phyloP scores from a whole-genome alignment of 371 early-diverging fungal genomes.

The Rhizopus stolonifer region DNA sequence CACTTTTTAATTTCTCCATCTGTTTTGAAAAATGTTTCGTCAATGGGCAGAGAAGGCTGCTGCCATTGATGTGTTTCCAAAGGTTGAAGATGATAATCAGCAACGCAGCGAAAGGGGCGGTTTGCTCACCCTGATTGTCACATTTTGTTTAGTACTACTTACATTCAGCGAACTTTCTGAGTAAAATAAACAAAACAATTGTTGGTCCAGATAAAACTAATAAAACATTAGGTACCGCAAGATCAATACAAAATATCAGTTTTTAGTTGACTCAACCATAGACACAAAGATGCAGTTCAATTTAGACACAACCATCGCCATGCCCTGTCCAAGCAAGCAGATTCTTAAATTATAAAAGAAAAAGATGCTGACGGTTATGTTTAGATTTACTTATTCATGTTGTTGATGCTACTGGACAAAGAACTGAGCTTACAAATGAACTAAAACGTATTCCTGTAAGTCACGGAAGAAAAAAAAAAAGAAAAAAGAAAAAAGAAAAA shows the following conservation, averaged over 20 bases:
- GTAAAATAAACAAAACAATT: conserved; percentile 33
- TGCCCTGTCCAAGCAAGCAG: conserved; percentile 75
- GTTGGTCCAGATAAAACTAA: neutral
- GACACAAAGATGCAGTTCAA: conserved; percentile 77
- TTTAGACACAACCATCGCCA: conserved; percentile 86
- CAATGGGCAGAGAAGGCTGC: conserved; percentile 31
- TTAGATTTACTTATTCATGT: conserved; percentile 42
- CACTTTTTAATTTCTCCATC: neutral
- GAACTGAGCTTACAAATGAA: conserved; percentile 39
- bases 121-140: conserved; percentile 70
- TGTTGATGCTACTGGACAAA: conserved; percentile 49
- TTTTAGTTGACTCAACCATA: conserved; percentile 72
- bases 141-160: conserved; percentile 62
- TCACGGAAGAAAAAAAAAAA: neutral
- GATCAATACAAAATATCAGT: conserved; percentile 71
- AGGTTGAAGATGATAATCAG: conserved; percentile 80
- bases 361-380: neutral
- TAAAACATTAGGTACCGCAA: conserved; percentile 34
- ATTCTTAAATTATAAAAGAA: neutral
- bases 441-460: conserved; percentile 49
- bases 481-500: neutral
- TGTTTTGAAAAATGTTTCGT: conserved; percentile 16
- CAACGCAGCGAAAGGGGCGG: conserved; percentile 80
- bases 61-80: conserved; percentile 83
- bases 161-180: conserved; percentile 68